A percentile compares a stretch with the other conserved stretches of the same genome.
Conservation (phyloP, 805 yeast species). For the Ogataea populi-albae region DNA sequence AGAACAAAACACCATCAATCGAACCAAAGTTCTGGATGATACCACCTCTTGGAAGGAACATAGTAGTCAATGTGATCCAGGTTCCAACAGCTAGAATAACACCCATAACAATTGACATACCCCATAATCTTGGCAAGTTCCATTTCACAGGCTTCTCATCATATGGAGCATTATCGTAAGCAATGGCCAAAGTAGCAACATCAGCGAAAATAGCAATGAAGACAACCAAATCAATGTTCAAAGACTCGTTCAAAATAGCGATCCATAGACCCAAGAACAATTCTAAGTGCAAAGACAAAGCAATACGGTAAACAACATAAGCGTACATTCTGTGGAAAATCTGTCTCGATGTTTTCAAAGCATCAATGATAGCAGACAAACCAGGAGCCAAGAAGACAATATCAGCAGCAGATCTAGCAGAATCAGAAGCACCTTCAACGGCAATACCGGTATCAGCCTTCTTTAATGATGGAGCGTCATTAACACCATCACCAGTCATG, state of each 20-base stretch:
- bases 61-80: constrained; percentile 93
- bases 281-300: constrained; percentile 91
- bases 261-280: constrained; percentile 94
- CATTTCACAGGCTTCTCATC: constrained; percentile 92
- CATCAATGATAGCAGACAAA: constrained; percentile 92
- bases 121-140: constrained; percentile 97
- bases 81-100: constrained; percentile 83
- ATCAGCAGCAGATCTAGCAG: constrained; percentile 96
- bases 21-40: constrained; percentile 95
- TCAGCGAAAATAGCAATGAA: constrained; percentile 97
- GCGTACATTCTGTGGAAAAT: constrained; percentile 99
- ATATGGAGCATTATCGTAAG: constrained; percentile 96
- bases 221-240: constrained; percentile 88
- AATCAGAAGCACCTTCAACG: constrained; percentile 97
- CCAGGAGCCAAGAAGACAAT: constrained; percentile 95
- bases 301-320: constrained; percentile 97
- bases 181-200: constrained; percentile 95
- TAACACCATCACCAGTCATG: constrained; percentile 99
- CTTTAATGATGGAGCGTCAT: constrained; percentile 96
- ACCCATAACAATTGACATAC: constrained; percentile 90
- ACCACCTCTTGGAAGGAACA: constrained; percentile 89
- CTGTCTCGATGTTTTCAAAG: constrained; percentile 91
- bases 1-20: constrained; percentile 87
- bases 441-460: constrained; percentile 97
- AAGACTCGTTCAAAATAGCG: constrained; percentile 83